Evolutionary conservation across 352 stramenopile species (phyloP).

Genomic region (Phytophthora pluvialis): DNA sequence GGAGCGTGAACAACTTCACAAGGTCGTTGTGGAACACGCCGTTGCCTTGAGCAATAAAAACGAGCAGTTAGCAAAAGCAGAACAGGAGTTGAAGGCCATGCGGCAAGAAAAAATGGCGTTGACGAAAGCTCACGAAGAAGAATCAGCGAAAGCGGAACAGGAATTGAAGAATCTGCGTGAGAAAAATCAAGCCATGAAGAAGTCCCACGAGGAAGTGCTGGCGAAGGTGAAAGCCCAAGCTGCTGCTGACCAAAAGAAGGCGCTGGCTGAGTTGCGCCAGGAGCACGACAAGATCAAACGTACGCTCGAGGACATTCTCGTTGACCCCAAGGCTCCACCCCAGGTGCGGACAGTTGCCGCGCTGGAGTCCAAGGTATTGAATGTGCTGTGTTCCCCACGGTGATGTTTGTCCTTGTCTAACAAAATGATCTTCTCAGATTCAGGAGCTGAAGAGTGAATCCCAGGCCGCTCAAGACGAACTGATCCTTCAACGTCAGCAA

Average conservation of each 20-base stretch:
- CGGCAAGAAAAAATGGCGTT: conserved; percentile 13
- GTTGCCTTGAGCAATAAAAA: neutral
- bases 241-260: conserved; percentile 12
- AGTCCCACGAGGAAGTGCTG: conserved; percentile 11
- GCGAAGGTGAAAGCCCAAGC: conserved; percentile 18
- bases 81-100: conserved; percentile 10
- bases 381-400: neutral
- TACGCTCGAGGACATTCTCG: conserved; percentile 19
- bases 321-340: conserved; percentile 11
- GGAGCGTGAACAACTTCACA: neutral
- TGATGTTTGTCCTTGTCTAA: conserved; percentile 7
- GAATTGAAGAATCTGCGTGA: conserved; percentile 6
- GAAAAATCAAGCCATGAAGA: conserved; percentile 9
- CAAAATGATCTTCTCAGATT: conserved; percentile 16
- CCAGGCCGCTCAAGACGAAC: conserved; percentile 7
- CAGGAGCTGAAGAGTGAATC: conserved; percentile 7
- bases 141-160: conserved; percentile 2
- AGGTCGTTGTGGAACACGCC: neutral
- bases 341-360: conserved; percentile 28
- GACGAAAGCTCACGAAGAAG: conserved; percentile 26
- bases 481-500: conserved; percentile 1
- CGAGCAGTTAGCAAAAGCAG: neutral
- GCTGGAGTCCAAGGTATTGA: conserved; percentile 26
- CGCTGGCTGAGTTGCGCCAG: conserved; percentile 7
- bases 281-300: conserved; percentile 18